Evolutionary conservation across 768 basidiomycete genomes (phyloP), one percentile per base, ranked within the genome.

Genomic region (Lyophyllum atratum): DNA sequence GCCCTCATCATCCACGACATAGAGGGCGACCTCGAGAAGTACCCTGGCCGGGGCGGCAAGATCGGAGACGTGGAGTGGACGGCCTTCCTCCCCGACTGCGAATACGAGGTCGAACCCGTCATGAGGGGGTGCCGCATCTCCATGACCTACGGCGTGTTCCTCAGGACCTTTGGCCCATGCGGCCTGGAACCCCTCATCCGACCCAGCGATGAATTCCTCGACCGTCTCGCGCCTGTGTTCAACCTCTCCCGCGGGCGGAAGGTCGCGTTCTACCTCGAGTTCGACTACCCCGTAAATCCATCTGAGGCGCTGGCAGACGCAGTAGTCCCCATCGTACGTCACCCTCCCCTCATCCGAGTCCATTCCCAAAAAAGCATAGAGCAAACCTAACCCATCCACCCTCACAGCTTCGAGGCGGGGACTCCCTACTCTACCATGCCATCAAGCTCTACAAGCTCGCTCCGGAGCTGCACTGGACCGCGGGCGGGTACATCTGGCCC

Each of bases 401-500:
- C 12, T 28, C 49, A 39, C 64, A 93, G 91, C 71, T 93, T 47
- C 91, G 89, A 73, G 90, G 88, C 33, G 85, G 85, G 21, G 91
- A 93, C 64, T 84, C 86, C 4, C 69, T 90, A 29, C 70, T 93
- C 8, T 91, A 90, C 68, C 87, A 90, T 50, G 87, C 90, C 2
- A 72, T 92, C 67, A 90, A 89, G 69, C 70, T 87, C 37, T 90
- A 85, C 76, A 91, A 91, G 58, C 83, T 93, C 45, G 70, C 74
- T 1, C 88, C 89, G 0, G 88, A 88, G 58, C 78, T 93, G 1
- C 88, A 88, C 57, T 93, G 89, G 87, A 84, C 86, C 17, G 91
- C 92, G 29, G 90, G 90, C 1, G 90, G 90, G 19, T 92, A 88
- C 68, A 78, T 93, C 59, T 93, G 92, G 91, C 85, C 90, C 0